Percentiles rank a stretch among this genome's conserved stretches.
Conservation (phyloP, 1,284 basidiomycete species). For the Pholiota adiposa region DNA sequence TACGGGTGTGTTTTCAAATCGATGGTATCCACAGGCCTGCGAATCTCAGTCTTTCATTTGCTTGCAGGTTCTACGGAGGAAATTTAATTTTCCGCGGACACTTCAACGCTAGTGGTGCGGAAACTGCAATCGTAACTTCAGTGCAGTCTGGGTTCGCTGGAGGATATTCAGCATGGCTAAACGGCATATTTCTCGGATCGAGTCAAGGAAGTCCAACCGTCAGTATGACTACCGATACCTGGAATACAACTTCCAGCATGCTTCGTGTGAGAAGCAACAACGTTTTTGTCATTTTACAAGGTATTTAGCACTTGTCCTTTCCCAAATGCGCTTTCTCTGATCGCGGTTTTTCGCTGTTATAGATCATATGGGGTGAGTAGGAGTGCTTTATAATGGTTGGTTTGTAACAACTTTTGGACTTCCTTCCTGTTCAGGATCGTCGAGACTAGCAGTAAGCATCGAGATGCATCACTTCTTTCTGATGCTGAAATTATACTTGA, state of each 20-base stretch:
- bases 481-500: neutral
- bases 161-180: conserved; percentile 56
- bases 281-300: conserved; percentile 53
- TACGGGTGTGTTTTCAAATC: conserved; percentile 53
- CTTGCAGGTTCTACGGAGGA: conserved; percentile 47
- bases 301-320: conserved; percentile 27
- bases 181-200: conserved; percentile 53
- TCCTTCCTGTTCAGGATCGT: conserved; percentile 35
- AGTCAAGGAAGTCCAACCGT: conserved; percentile 46
- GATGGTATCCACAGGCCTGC: no score
- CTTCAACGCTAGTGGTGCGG: conserved; percentile 47
- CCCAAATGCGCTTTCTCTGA: conserved; percentile 11
- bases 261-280: conserved; percentile 45
- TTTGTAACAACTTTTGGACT: neutral
- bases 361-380: conserved; percentile 52
- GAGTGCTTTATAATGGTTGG: neutral
- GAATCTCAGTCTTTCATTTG: no score
- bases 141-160: conserved; percentile 54
- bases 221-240: conserved; percentile 45
- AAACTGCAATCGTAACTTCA: conserved; percentile 47
- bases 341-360: neutral
- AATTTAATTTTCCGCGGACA: conserved; percentile 56
- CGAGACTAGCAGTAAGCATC: conserved; percentile 48
- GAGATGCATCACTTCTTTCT: neutral
- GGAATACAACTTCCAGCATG: conserved; percentile 39